Percentiles rank a stretch among this genome's conserved stretches.
These are phyloP conservation scores for Theobroma grandiflorum DNA, from an alignment of 441 rosid genomes.

Conservation along the genomic window DNA sequence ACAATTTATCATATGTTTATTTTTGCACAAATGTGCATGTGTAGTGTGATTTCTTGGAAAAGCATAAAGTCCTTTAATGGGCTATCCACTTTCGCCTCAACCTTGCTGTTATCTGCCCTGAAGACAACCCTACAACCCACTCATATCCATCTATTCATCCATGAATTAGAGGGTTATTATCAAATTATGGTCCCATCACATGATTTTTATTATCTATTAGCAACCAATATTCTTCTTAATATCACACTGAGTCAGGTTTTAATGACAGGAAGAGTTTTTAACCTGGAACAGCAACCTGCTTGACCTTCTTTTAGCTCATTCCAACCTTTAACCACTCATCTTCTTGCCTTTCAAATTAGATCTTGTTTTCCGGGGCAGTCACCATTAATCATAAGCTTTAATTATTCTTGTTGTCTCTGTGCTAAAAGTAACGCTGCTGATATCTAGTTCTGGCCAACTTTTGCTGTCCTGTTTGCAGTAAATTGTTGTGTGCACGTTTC, in stretches of 20 bases:
- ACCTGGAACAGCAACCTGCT: background rate
- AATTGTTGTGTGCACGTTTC: background rate
- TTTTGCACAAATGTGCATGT: background rate
- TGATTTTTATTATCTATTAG: background rate
- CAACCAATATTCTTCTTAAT: background rate
- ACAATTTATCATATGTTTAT: background rate
- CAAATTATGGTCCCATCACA: background rate
- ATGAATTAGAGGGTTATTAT: background rate
- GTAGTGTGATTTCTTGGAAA: background rate
- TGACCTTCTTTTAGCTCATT: conserved; percentile 2
- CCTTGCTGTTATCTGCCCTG: conserved; percentile 8
- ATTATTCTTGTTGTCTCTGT: conserved; percentile 1
- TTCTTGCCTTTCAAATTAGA: background rate
- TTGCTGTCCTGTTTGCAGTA: background rate
- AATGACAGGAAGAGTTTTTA: background rate
- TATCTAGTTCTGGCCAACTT: background rate
- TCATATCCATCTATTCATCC: background rate
- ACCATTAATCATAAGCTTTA: background rate
- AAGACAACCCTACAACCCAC: background rate
- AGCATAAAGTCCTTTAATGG: background rate
- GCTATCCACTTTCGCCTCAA: background rate
- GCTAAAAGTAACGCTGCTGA: conserved; percentile 6
- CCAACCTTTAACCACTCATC: background rate
- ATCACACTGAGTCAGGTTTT: background rate
- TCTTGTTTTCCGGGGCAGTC: background rate